Evolutionary conservation across 768 basidiomycete genomes (phyloP).

Genomic region (Postia placenta): DNA sequence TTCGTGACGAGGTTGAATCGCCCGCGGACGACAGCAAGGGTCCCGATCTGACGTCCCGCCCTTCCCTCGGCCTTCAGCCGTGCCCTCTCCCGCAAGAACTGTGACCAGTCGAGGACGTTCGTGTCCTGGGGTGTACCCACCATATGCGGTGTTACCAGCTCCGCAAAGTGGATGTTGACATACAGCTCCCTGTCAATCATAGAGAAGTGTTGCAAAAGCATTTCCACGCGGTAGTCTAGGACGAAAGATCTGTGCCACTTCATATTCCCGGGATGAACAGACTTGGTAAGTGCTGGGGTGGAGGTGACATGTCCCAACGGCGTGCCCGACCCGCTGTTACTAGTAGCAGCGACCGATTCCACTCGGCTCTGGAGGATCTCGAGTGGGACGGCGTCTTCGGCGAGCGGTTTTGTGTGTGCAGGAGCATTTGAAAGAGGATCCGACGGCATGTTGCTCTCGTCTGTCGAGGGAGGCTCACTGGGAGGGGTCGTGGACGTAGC

Average conservation of each 20-base stretch:
- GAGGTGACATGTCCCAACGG: neutral
- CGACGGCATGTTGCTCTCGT: no score
- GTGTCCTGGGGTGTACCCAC: constrained; percentile 50
- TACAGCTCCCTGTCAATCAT: constrained; percentile 89
- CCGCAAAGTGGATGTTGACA: constrained; percentile 80
- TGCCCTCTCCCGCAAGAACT: constrained; percentile 71
- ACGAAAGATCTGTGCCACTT: constrained; percentile 69
- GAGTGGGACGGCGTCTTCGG: constrained; percentile 58
- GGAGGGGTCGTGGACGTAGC: neutral
- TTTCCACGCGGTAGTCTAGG: constrained; percentile 51
- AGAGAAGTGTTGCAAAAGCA: constrained; percentile 70
- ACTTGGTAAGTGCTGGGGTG: constrained; percentile 1
- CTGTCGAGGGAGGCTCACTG: neutral
- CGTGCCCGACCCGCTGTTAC: constrained; percentile 17
- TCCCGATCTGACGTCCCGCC: constrained; percentile 57
- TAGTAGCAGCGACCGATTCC: constrained; percentile 28
- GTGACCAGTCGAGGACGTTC: constrained; percentile 77
- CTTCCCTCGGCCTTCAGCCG: constrained; percentile 59
- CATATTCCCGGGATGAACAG: constrained; percentile 2
- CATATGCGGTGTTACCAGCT: constrained; percentile 75
- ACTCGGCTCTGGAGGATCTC: constrained; percentile 63
- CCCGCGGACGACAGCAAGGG: constrained; percentile 67
- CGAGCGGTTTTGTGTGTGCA: constrained; percentile 36
- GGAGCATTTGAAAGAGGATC: neutral
- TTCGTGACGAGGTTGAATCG: constrained; percentile 82